Base-by-base conservation (phyloP, 768 basidiomycete genomes). In the Harrya chromipes region DNA sequence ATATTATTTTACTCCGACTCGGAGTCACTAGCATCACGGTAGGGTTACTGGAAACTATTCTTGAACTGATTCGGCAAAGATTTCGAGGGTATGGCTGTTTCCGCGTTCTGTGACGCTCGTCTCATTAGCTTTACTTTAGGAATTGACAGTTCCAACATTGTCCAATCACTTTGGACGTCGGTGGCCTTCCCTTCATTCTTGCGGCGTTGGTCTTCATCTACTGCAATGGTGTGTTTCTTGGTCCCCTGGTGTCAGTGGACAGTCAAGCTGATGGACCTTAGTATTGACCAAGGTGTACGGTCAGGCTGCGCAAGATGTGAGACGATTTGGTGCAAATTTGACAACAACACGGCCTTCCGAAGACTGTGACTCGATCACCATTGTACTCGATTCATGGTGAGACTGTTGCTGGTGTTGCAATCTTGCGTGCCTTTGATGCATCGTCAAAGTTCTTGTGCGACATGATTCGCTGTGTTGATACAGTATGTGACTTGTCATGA, bases 61-160 rank as follows among this genome's bases (percentile, higher is more conserved):
- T 68, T 94, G 33, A 91, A 94, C 57, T 74, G 91, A 40, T 87
- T 89, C 55, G 92, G 93, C 37, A 94, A 94, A 66, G 93, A 94
- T 63, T 88, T 94, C 48, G 91, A 94, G 72, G 87, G 77, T 70
- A 49, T 27, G 51, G 34, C 11, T 35, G 4, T 19, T n/a, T 29
- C 14, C 12, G 21, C n/a, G 3, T 17, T 7, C 13, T 26, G 26
- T 10, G 23, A 23, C 12, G 4, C n/a, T 36, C 11, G 43, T 46
- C 13, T 54, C 53, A 66, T 61, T 34, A 46, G 0, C 21, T 56
- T 19, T 45, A 50, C 52, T 20, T 51, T 59, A 84, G 90, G 86
- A 21, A 82, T 94, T 41, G 92, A 94, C 62, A 91, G 89, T 56
- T 81, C 64, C 43, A 77, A n/a, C n/a, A n/a, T n/a, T 92, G 54